Conservation (phyloP, 257 asterid species). For the Dorcoceras hygrometricum region DNA sequence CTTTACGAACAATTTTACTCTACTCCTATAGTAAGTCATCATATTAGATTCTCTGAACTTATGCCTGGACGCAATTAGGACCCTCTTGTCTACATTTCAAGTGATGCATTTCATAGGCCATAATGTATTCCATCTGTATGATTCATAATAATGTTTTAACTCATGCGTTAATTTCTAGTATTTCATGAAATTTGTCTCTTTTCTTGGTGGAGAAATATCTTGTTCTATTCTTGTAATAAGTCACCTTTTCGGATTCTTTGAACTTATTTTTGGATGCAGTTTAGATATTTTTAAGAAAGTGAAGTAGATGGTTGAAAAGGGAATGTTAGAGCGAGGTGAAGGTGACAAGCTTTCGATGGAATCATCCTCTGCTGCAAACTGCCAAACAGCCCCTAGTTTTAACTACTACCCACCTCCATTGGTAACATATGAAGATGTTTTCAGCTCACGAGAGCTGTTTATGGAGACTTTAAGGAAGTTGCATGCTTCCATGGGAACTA, state of each 20-base stretch:
- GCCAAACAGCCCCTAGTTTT: conserved; percentile 35
- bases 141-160: neutral
- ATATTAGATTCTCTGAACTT: neutral
- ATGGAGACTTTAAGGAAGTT: conserved; percentile 63
- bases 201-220: neutral
- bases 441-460: conserved; percentile 46
- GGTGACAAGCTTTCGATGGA: conserved; percentile 31
- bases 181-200: neutral
- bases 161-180: neutral
- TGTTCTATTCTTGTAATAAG: conserved; percentile 5
- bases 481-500: conserved; percentile 73
- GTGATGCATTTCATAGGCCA: conserved; percentile 1
- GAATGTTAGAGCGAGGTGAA: conserved; percentile 31
- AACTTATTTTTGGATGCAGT: neutral
- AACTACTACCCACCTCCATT: conserved; percentile 66
- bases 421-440: conserved; percentile 60
- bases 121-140: neutral
- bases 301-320: conserved; percentile 38
- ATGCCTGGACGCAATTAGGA: conserved; percentile 7
- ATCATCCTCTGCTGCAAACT: conserved; percentile 35
- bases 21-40: conserved; percentile 14
- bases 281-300: conserved; percentile 17
- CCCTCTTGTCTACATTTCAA: conserved; percentile 16
- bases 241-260: conserved; percentile 9
- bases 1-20: neutral